Evolutionary conservation across 1,139 yeast genomes (phyloP), one percentile per base, ranked within the genome.

Genomic region (Keqinozyma sinolaborantium): DNA sequence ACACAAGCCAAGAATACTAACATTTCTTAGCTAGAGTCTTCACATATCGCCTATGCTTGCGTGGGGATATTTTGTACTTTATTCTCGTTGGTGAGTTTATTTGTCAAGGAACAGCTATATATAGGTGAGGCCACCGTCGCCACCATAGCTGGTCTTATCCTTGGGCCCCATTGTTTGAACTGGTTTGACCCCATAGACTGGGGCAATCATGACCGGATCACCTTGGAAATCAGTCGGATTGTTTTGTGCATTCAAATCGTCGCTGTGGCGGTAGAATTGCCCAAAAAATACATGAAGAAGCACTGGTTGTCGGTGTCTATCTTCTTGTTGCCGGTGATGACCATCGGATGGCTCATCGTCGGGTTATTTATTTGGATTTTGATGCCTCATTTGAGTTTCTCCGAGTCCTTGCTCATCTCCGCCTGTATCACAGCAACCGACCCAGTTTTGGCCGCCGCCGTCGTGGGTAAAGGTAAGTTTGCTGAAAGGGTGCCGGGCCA

Each of bases 401-500:
- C 85, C 11, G 84, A 83, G 36, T 85, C 90, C 4, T 70, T 92
- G 29, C 70, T 85, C 31, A 80, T 92, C 2, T 77, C 95, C 18
- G 97, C 97, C 1, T 92, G 98, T 60, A 80, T 92, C 24, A 92
- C 98, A 0, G 97, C 98, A 3, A 92, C 98, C 0, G 98, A 92
- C 60, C 98, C 98, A 4, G 95, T 92, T 31, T 70, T 92, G 52
- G 98, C 98, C 1, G 95, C 96, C 24, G 97, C 98, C 0, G 97
- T 92, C 13, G 97, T 92, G 14, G 97, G 98, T 64, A 86, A 86
- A 51, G 97, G 98, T 43, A 88, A 90, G 51, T 92, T 92, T 56
- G 97, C 98, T n/a, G 80, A 78, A 52, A 76, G 97, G 42, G 97
- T 92, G 10, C 98, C 98, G 0, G 97, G 97, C 5, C 97, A 92